Base-by-base conservation (phyloP, 441 rosid genomes). In the Pelargonium hybrid region DNA sequence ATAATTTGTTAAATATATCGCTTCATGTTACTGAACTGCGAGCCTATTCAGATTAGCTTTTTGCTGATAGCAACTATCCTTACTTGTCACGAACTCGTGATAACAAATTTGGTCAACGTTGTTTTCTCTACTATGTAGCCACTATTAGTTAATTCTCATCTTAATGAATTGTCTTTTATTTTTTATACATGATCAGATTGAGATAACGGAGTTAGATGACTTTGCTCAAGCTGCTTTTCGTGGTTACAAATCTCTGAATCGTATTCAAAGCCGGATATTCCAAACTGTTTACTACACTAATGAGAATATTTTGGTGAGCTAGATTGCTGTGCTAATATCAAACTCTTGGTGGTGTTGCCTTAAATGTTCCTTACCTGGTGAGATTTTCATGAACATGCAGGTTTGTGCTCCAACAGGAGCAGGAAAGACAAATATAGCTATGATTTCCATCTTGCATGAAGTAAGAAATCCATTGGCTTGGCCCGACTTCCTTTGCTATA, bases 321-420 rank as follows among this genome's bases (percentile, higher is more conserved):
- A 17, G 41, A 17, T 54, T 54, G 23, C 23, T 17, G 5, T 54
- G 62, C 25, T 26, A 54, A 54, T 54, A 54, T 7, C 23, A 54
- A 54, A 54, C 62, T 5, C 25, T 17, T 54, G 62, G 62, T 15
- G 23, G 21, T 54, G 25, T 54, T 54, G 62, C 23, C 18, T 54
- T 54, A 8, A 18, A 6, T 54, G 62, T 18, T 54, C 76, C 75
- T 79, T 56, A 68, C 48, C 23, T 71, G 29, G 74, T 74, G 62
- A 54, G 54, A 54, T 20, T 76, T 73, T 77, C 72, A 65, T 81
- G 56, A 80, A 18, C 52, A 73, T 81, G 79, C 83, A 93, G 98
- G 98, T 93, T 75, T 93, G 98, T 84, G 98, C 98, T 66, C 98
- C 98, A 17, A 93, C 98, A 29, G 98, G 98, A 77, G 98, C 98